A percentile compares a stretch with the other conserved stretches of the same genome.
These are phyloP conservation scores for Pyrenochaeta sp. DNA, from an alignment of 2,329 filamentous ascomycete genomes.

Conservation along the genomic window DNA sequence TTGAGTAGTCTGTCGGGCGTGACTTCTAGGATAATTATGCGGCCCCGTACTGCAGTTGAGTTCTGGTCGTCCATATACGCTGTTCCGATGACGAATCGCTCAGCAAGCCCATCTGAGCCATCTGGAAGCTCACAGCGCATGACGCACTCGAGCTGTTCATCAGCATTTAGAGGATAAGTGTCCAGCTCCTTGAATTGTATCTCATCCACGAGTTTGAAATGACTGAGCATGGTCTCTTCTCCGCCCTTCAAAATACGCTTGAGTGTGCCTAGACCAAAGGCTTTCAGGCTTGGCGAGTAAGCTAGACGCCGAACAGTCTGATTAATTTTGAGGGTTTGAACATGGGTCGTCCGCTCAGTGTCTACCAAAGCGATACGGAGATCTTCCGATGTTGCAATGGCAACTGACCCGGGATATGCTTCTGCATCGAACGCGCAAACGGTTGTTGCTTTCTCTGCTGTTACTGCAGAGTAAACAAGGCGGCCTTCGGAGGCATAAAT, in stretches of 20 bases:
- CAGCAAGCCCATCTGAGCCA: slow-evolving; percentile 63
- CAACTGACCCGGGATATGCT: slow-evolving; percentile 80
- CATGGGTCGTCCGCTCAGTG: slow-evolving; percentile 84
- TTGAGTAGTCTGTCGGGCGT: slow-evolving; percentile 77
- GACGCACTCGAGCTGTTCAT: slow-evolving; percentile 85
- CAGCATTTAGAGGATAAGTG: slow-evolving; percentile 68
- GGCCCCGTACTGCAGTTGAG: slow-evolving; percentile 65
- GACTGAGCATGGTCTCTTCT: slow-evolving; percentile 77
- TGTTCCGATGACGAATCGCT: slow-evolving; percentile 92
- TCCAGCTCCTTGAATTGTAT: slow-evolving; percentile 83
- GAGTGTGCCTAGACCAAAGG: slow-evolving; percentile 88
- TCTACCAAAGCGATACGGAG: slow-evolving; percentile 84
- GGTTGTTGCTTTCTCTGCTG: slow-evolving; percentile 81
- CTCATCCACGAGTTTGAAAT: slow-evolving; percentile 91
- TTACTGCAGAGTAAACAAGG: slow-evolving; percentile 92
- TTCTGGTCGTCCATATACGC: slow-evolving; percentile 73
- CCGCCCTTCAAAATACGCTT: slow-evolving; percentile 73
- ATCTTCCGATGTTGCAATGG: slow-evolving; percentile 78
- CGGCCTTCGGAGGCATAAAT: slow-evolving; percentile 90
- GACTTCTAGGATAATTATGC: slow-evolving; percentile 85
- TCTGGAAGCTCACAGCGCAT: slow-evolving; percentile 76
- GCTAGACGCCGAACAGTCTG: slow-evolving; percentile 88
- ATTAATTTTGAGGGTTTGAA: slow-evolving; percentile 77
- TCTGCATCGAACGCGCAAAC: slow-evolving; percentile 84
- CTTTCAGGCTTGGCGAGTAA: slow-evolving; percentile 79